phyloP scores from a whole-genome alignment of 1,139 yeast species.

The Magnusiomyces sp. region DNA sequence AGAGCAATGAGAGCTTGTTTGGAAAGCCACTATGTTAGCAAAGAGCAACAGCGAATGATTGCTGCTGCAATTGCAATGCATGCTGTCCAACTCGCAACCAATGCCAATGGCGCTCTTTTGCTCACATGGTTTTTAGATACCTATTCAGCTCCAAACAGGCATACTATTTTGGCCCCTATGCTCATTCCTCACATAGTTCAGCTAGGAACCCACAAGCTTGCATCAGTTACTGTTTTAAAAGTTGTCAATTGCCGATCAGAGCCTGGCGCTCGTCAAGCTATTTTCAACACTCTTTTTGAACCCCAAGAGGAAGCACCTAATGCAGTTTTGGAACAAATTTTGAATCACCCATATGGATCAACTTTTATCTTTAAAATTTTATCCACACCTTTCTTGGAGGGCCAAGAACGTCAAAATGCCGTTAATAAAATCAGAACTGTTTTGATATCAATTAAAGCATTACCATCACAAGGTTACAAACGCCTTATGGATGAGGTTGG shows the following conservation, averaged over 20 bases:
- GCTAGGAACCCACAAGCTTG: slow-evolving; percentile 77
- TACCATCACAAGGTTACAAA: slow-evolving; percentile 64
- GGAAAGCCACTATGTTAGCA: slow-evolving; percentile 59
- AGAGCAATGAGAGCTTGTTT: slow-evolving; percentile 89
- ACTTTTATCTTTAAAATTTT: slow-evolving; percentile 74
- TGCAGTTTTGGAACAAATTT: slow-evolving; percentile 40
- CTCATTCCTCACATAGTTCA: slow-evolving; percentile 54
- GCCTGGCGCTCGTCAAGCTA: slow-evolving; percentile 48
- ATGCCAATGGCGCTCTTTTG: slow-evolving; percentile 80
- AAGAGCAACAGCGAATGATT: slow-evolving; percentile 65
- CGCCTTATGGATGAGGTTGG: slow-evolving; percentile 93
- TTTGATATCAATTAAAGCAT: slow-evolving; percentile 49
- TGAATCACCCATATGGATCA: slow-evolving; percentile 66
- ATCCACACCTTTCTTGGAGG: slow-evolving; percentile 27
- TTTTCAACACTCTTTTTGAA: slow-evolving; percentile 54
- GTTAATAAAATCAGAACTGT: slow-evolving; percentile 53
- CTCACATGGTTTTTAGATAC: slow-evolving; percentile 94
- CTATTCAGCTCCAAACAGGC: slow-evolving; percentile 55
- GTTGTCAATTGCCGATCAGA: slow-evolving; percentile 61
- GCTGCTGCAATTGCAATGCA: slow-evolving; percentile 73
- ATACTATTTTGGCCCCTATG: slow-evolving; percentile 46
- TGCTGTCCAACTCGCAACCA: slow-evolving; percentile 72
- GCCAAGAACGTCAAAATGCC: slow-evolving; percentile 48
- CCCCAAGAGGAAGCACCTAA: slow-evolving; percentile 29
- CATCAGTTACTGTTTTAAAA: slow-evolving; percentile 74